Evolutionary conservation across 768 basidiomycete species (phyloP), one percentile per base, ranked within the genome.

Genomic region (Mycena olivaceomarginata): DNA sequence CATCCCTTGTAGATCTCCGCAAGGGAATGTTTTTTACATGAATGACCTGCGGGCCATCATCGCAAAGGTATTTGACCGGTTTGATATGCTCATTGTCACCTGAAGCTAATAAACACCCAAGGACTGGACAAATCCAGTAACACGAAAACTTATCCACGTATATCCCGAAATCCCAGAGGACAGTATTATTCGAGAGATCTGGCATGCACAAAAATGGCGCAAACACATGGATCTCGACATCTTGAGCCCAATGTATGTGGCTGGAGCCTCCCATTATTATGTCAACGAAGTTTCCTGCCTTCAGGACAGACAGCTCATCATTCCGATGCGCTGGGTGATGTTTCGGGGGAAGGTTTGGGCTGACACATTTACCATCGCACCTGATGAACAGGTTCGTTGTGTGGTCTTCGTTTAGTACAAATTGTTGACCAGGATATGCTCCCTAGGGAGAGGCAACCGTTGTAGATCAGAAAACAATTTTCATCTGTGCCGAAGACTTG

Each of bases 111-210:
- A 8, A 45, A 9, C 13, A 43, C 13, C 7, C 5, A 25, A 70
- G 68, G 68, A 70, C 16, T 70, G 68, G 68, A 6, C 57, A 45
- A 70, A 70, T 45, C 68, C 68, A 4, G 16, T 57, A 16, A 60
- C 57, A 8, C 68, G 68, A 2, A 45, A 45, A 4, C 22, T 45
- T 6, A 70, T 70, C 16, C 68, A 60, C 18, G 51, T 70, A 2
- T 70, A 70, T 60, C 68, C 68, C 5, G 68, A 70, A 46, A 70
- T 70, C 31, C 68, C 68, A 2, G 51, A 70, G 20, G 68, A 70
- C 11, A 57, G 68, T 0, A 16, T 70, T 4, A 60, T 70, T 18
- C 68, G 57, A 9, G 68, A 70, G 18, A 60, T 70, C 57, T 70
- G 68, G 68, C 48, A 51, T 16, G 48, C 48, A 51, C 48, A 51